Percentiles rank a stretch among this genome's conserved stretches.
These are phyloP conservation scores for Alectoria sarmentosa DNA, from an alignment of 495 filamentous ascomycete species.

Conservation along the genomic window DNA sequence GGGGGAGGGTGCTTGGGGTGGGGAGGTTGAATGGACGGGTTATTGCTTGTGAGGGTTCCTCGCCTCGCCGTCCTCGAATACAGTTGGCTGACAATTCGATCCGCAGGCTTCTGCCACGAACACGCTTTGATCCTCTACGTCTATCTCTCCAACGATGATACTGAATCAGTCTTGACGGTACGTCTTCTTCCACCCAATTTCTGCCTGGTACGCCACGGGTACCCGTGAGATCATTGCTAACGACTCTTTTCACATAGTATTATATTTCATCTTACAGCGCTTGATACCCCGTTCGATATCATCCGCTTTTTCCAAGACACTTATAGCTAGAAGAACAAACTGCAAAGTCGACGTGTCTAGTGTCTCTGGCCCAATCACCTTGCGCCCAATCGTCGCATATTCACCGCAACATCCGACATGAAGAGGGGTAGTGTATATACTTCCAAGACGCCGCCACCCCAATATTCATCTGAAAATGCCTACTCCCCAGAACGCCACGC, in stretches of 20 bases:
- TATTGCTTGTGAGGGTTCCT: slow-evolving; percentile 50
- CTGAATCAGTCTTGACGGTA: slow-evolving; percentile 74
- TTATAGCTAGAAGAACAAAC: too few species aligned
- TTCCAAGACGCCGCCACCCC: too few species aligned
- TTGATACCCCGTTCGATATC: slow-evolving; percentile 5
- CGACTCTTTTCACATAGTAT: slow-evolving; percentile 36
- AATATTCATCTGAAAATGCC: too few species aligned
- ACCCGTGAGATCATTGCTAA: not conserved
- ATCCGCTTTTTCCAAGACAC: too few species aligned
- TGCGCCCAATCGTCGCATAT: too few species aligned
- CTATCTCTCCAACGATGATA: slow-evolving; percentile 66
- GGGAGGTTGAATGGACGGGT: slow-evolving; percentile 80
- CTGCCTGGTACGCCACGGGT: not conserved
- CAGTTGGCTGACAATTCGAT: not conserved
- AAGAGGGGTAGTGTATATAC: too few species aligned
- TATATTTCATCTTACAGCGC: slow-evolving; percentile 51
- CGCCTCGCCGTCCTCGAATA: not conserved
- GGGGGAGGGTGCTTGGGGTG: slow-evolving; percentile 75
- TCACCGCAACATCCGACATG: too few species aligned
- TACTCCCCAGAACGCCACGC: too few species aligned
- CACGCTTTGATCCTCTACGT: slow-evolving; percentile 89
- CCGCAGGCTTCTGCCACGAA: slow-evolving; percentile 57
- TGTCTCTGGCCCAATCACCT: too few species aligned
- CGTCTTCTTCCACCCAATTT: not conserved
- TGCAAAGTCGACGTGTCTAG: too few species aligned